Conservation (phyloP, 1,284 basidiomycete species). For the Leccinum griseonigrum region DNA sequence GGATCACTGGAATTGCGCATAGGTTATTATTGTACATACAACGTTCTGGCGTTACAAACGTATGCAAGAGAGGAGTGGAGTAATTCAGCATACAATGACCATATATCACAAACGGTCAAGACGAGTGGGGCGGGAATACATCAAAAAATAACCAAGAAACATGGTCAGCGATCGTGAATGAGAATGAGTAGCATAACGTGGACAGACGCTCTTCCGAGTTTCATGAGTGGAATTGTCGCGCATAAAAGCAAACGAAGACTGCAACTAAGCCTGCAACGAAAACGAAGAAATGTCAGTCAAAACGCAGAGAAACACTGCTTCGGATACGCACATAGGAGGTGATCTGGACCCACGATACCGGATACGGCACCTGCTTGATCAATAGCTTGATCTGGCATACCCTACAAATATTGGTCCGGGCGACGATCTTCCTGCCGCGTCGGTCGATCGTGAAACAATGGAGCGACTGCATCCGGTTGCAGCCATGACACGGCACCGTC, state of each 20-base stretch:
- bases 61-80: not conserved
- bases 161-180: not conserved
- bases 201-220: not conserved
- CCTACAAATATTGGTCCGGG: slow-evolving; percentile 27
- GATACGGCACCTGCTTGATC: slow-evolving; percentile 22
- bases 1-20: not conserved
- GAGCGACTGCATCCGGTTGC: slow-evolving; percentile 28
- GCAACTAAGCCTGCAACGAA: slow-evolving; percentile 11
- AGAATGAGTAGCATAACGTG: slow-evolving; percentile 1
- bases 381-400: slow-evolving; percentile 34
- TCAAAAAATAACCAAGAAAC: not conserved
- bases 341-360: slow-evolving; percentile 22
- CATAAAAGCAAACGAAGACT: not conserved
- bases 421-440: slow-evolving; percentile 17
- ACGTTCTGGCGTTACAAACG: slow-evolving; percentile 3
- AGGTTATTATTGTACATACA: slow-evolving; percentile 5
- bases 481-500: slow-evolving; percentile 24
- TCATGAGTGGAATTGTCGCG: not conserved
- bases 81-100: not conserved
- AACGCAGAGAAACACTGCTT: not conserved
- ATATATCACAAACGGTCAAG: slow-evolving; percentile 4
- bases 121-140: slow-evolving; percentile 2
- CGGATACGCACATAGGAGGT: not conserved
- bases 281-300: not conserved
- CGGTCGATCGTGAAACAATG: slow-evolving; percentile 22